Evolutionary conservation across 345 rosid genomes (phyloP).

Genomic region (Excoecaria cochinchinensis): DNA sequence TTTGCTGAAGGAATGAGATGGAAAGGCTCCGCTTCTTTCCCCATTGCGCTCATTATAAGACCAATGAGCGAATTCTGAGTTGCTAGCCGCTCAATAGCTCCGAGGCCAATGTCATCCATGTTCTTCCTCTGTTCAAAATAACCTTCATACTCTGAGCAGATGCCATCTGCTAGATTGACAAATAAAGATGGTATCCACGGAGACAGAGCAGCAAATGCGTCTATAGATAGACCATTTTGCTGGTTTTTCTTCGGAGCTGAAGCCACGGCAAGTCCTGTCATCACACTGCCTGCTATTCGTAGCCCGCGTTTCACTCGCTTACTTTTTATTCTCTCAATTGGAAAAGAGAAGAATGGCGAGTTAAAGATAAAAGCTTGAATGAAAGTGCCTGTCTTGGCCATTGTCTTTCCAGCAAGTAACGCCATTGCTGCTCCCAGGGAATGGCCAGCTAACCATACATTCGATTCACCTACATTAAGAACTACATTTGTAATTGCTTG

Average conservation of each 20-base stretch:
- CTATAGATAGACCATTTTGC: conserved; percentile 33
- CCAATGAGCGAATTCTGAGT: conserved; percentile 69
- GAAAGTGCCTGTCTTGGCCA: conserved; percentile 56
- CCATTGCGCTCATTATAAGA: conserved; percentile 55
- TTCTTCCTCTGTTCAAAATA: conserved; percentile 83
- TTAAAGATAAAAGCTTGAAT: conserved; percentile 73
- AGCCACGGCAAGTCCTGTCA: conserved; percentile 78
- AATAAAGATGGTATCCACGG: conserved; percentile 64
- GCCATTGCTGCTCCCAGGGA: conserved; percentile 90
- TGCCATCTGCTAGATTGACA: conserved; percentile 61
- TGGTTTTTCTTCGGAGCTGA: conserved; percentile 40
- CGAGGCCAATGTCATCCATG: conserved; percentile 84
- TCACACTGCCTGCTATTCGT: conserved; percentile 63
- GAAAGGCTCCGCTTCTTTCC: conserved; percentile 57
- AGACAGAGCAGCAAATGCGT: conserved; percentile 53
- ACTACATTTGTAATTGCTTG: conserved; percentile 71
- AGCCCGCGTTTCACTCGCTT: conserved; percentile 63
- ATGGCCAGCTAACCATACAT: conserved; percentile 91
- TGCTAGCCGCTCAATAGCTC: conserved; percentile 57
- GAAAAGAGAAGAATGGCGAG: conserved; percentile 78
- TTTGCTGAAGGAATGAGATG: conserved; percentile 80
- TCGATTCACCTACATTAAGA: conserved; percentile 56
- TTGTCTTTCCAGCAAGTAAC: conserved; percentile 68
- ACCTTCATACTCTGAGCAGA: conserved; percentile 79
- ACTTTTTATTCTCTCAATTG: conserved; percentile 65